Percentiles rank a stretch among this genome's conserved stretches.
phyloP scores from a whole-genome alignment of 176 grass and related monocot species.

The Oryza australiensis region DNA sequence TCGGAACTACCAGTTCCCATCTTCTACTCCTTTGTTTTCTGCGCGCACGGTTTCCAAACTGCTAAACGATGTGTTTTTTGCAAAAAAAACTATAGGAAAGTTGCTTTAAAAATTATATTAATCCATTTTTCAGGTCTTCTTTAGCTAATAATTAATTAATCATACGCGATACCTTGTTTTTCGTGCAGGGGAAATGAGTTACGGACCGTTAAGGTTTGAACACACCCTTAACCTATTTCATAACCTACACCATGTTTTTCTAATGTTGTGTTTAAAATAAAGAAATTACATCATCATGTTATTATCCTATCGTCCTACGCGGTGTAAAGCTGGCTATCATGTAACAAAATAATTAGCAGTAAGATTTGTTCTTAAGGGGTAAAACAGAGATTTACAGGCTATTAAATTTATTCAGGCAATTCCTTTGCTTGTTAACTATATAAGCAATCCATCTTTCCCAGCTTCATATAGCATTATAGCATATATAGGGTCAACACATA shows the following conservation, averaged over 20 bases:
- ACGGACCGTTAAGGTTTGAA: too few relatives aligned
- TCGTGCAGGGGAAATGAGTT: too few relatives aligned
- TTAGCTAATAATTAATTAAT: too few relatives aligned
- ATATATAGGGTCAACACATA: background rate
- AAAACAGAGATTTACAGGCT: background rate
- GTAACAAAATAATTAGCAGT: background rate
- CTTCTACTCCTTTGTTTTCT: too few relatives aligned
- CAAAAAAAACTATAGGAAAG: too few relatives aligned
- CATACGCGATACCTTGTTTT: too few relatives aligned
- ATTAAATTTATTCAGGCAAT: background rate
- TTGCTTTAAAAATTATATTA: too few relatives aligned
- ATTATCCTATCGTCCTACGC: background rate
- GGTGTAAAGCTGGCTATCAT: background rate
- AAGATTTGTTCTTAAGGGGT: background rate
- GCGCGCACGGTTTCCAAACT: too few relatives aligned
- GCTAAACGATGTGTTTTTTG: too few relatives aligned
- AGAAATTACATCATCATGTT: background rate
- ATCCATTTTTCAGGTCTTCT: too few relatives aligned
- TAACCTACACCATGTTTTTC: background rate
- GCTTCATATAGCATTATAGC: background rate
- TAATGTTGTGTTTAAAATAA: background rate
- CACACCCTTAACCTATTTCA: background rate
- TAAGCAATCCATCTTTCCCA: background rate
- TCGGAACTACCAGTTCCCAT: too few relatives aligned
- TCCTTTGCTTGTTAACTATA: conserved; percentile 15